Evolutionary conservation across 176 grass and related monocot genomes (phyloP).

Genomic region (Triticum turgidum): DNA sequence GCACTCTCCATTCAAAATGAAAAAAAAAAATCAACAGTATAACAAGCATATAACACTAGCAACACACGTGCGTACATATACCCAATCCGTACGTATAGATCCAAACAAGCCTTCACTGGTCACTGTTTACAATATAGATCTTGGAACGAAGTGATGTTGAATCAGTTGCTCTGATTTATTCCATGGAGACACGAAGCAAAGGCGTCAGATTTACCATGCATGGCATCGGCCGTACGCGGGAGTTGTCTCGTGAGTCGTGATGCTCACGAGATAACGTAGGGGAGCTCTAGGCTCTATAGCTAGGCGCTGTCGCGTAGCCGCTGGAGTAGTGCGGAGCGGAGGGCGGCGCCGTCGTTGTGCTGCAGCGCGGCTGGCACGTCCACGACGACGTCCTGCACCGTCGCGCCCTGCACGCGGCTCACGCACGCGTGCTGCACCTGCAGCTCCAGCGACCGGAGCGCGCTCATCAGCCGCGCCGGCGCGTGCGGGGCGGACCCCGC

Average conservation of each 20-base stretch:
- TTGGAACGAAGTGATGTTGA: background rate
- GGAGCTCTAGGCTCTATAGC: background rate
- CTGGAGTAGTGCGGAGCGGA: conserved; percentile 47
- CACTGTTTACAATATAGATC: background rate
- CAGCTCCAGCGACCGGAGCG: conserved; percentile 47
- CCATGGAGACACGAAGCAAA: background rate
- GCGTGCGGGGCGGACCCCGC: conserved; percentile 27
- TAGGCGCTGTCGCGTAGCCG: conserved; percentile 31
- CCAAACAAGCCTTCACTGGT: background rate
- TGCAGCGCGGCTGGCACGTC: conserved; percentile 41
- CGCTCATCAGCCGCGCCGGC: conserved; percentile 58
- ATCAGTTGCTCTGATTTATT: background rate
- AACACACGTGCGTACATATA: background rate
- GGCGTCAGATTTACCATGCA: background rate
- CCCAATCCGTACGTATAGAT: background rate
- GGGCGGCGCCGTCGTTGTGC: conserved; percentile 21
- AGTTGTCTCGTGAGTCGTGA: background rate
- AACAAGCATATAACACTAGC: background rate
- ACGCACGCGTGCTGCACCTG: conserved; percentile 60
- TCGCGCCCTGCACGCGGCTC: conserved; percentile 42
- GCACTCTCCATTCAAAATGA: background rate
- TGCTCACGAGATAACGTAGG: background rate
- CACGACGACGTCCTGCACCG: conserved; percentile 63
- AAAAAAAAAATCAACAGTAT: background rate
- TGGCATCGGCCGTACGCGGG: background rate